Percentiles rank a stretch among this genome's conserved stretches.
phyloP scores from a whole-genome alignment of 2,329 filamentous ascomycete genomes.

The Didymella keratinophila region DNA sequence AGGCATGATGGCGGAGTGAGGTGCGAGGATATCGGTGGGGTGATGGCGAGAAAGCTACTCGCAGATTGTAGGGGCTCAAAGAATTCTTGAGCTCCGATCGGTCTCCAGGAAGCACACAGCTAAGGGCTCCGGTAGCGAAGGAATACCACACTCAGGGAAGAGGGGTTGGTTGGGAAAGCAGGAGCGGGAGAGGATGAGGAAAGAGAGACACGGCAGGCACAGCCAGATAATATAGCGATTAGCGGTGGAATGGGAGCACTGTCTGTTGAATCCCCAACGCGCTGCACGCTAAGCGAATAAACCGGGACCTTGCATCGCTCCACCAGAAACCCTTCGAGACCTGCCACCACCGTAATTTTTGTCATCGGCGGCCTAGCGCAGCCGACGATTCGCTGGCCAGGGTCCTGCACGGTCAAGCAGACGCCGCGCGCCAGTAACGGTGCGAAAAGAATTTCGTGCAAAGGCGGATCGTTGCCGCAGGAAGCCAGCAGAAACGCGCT shows the following conservation, averaged over 20 bases:
- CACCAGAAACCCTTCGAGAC: slow-evolving; percentile 29
- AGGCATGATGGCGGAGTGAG: slow-evolving; percentile 53
- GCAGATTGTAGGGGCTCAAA: slow-evolving; percentile 14
- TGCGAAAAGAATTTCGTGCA: slow-evolving; percentile 42
- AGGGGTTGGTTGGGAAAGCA: slow-evolving; percentile 25
- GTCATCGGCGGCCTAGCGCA: slow-evolving; percentile 31
- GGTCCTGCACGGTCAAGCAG: slow-evolving; percentile 26
- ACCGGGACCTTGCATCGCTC: slow-evolving; percentile 45
- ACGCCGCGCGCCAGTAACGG: slow-evolving; percentile 28
- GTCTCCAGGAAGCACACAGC: slow-evolving; percentile 23
- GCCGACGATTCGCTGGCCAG: slow-evolving; percentile 30
- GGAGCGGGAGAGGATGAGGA: slow-evolving; percentile 25
- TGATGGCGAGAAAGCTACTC: slow-evolving; percentile 34
- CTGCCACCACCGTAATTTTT: slow-evolving; percentile 32
- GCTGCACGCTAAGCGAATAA: slow-evolving; percentile 40
- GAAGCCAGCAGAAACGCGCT: slow-evolving; percentile 22
- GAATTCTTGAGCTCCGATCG: slow-evolving; percentile 17
- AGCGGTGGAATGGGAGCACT: slow-evolving; percentile 38
- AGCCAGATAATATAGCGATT: slow-evolving; percentile 37
- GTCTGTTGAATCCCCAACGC: slow-evolving; percentile 39
- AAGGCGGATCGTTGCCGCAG: slow-evolving; percentile 25
- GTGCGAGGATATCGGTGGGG: slow-evolving; percentile 17
- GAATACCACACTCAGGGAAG: slow-evolving; percentile 28
- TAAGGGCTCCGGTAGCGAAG: slow-evolving; percentile 30
- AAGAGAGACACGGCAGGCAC: slow-evolving; percentile 19